phyloP scores from a whole-genome alignment of 352 stramenopile species.

The Phytophthora pistaciae region DNA sequence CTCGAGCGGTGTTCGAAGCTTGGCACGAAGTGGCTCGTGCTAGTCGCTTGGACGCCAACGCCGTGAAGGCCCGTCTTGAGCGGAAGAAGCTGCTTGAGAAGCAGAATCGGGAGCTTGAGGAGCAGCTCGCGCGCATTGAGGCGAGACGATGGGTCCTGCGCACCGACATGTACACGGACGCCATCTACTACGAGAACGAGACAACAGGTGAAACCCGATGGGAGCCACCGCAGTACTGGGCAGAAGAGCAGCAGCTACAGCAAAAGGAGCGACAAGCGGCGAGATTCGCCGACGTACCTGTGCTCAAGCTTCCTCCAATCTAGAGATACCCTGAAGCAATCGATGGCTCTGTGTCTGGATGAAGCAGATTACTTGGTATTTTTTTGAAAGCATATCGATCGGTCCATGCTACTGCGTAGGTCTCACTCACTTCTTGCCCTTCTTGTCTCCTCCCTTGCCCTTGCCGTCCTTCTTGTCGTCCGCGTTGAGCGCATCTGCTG shows the following conservation, averaged over 20 bases:
- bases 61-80: conserved; percentile 39
- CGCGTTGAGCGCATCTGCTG: conserved; percentile 61
- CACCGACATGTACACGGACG: conserved; percentile 75
- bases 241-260: conserved; percentile 50
- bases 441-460: conserved; percentile 60
- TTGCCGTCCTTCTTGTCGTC: conserved; percentile 77
- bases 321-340: conserved; percentile 1
- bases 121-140: conserved; percentile 56
- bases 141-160: conserved; percentile 60
- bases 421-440: conserved; percentile 50
- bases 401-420: neutral
- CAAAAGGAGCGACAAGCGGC: conserved; percentile 18
- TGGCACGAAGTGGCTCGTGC: conserved; percentile 63
- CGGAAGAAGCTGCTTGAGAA: conserved; percentile 54
- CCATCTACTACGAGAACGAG: conserved; percentile 70
- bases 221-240: conserved; percentile 63
- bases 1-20: conserved; percentile 63
- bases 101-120: conserved; percentile 61
- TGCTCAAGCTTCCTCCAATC: conserved; percentile 37
- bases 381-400: conserved; percentile 22
- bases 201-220: conserved; percentile 57
- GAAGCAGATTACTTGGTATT: conserved; percentile 25
- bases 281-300: conserved; percentile 17
- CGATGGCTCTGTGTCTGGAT: conserved; percentile 1
- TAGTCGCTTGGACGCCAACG: conserved; percentile 41